Base-by-base conservation (phyloP, 2,329 filamentous ascomycete genomes). In the Colletotrichum aenigma region DNA sequence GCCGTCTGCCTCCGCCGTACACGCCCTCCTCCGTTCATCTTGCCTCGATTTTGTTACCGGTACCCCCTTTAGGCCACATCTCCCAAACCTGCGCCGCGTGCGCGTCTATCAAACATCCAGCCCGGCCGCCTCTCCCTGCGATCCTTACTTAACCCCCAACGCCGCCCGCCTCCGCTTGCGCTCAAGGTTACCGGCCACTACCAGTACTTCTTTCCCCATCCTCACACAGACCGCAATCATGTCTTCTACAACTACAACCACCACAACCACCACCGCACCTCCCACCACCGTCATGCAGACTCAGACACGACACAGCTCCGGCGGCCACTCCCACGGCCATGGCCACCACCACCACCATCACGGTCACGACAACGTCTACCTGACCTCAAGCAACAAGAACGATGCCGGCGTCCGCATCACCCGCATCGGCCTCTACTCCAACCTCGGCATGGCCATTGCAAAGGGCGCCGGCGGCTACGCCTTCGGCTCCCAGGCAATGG, bases 351-450 rank as follows among this genome's bases (percentile, higher is more conserved):
- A 94, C 80, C 92, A 95, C 83, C 94, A 96, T 81, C 93, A 96
- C 30, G 58, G 58, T 82, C 94, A 97, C 84, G 95, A 98, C 85
- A 97, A 95, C 85, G 91, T 92, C 56, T 97, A 95, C 83, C 89
- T 98, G 66, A 94, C 92, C 6, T 96, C 94, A 8, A 89, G 89
- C 78, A 95, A 98, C 86, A 97, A 95, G 86, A 94, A 94, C 79
- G 97, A 99, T 85, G 96, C 97, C 66, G 95, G 95, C 78, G 97
- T 98, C 80, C 93, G 96, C 81, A 98, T 98, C 82, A 99, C 97
- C 68, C 90, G 95, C 78, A 94, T 98, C 80, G 95, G 95, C 30
- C 89, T 98, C 61, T 94, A 93, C 82, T 95, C 96, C 79, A 99
- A 99, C 84, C 88, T 98, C 69, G 93, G 93, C 82, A 98, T 99